Percentiles rank a stretch among this genome's conserved stretches.
Evolutionary conservation across 306 rosid species (phyloP).

Genomic region (Casuarina equisetifolia): DNA sequence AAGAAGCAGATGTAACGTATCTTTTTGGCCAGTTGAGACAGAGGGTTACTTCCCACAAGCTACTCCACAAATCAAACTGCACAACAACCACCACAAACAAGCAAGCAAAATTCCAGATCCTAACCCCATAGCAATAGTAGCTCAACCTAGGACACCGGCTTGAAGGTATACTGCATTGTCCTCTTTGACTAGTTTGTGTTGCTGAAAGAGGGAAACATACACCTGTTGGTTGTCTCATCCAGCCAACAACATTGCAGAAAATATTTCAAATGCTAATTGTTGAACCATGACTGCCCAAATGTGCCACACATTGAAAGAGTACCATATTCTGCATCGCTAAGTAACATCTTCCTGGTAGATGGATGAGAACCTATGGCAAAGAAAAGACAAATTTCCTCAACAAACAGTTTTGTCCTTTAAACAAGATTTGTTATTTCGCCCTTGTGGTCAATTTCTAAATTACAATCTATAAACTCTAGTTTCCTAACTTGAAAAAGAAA

Average conservation of each 20-base stretch:
- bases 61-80: background rate
- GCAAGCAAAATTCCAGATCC: background rate
- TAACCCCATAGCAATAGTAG: no score
- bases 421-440: background rate
- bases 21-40: background rate
- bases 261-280: background rate
- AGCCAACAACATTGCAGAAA: background rate
- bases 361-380: background rate
- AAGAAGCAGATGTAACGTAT: background rate
- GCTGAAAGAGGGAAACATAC: background rate
- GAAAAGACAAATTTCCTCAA: background rate
- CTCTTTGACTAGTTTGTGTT: background rate
- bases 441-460: background rate
- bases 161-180: background rate
- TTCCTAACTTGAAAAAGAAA: background rate
- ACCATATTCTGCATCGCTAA: background rate
- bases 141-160: no score
- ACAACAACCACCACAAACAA: background rate
- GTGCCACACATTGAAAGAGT: background rate
- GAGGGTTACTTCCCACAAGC: background rate
- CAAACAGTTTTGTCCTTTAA: constrained; percentile 1
- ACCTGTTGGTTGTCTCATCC: background rate
- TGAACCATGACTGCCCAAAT: background rate
- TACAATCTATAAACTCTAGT: background rate
- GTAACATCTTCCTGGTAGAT: background rate